Conservation (phyloP, 768 basidiomycete genomes). For the Serendipita sp. region DNA sequence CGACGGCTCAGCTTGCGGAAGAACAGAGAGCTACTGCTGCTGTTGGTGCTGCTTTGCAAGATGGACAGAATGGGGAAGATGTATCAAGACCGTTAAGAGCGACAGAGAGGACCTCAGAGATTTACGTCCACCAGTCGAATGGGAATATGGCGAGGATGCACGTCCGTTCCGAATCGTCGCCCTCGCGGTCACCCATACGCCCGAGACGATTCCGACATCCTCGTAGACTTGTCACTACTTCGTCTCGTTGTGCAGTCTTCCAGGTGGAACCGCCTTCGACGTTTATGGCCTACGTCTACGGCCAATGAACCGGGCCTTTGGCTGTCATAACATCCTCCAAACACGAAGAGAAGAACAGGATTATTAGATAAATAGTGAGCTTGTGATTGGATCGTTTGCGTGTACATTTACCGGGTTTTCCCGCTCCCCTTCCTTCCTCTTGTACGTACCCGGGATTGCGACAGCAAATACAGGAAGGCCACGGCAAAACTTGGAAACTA, state of each 20-base stretch:
- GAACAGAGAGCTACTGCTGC: not conserved
- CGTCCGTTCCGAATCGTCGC: not conserved
- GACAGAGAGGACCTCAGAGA: not conserved
- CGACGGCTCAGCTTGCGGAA: not conserved
- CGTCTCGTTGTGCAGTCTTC: not conserved
- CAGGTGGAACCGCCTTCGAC: not conserved
- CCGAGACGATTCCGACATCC: not conserved
- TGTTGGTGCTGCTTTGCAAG: not conserved
- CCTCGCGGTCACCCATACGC: not conserved
- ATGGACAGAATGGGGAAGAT: not conserved
- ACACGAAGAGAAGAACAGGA: no score
- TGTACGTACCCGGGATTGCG: no score
- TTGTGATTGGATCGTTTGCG: no score
- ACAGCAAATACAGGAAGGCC: no score
- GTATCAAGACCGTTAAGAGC: not conserved
- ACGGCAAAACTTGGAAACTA: no score
- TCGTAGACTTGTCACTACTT: not conserved
- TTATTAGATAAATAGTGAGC: no score
- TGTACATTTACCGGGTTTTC: no score
- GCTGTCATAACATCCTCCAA: no score
- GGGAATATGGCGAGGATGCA: no score
- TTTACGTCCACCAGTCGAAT: no score
- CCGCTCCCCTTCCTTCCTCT: no score
- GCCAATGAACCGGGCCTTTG: not conserved
- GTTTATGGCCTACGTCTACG: constrained; percentile 5